Evolutionary conservation across 306 rosid species (phyloP), one percentile per base, ranked within the genome.

Genomic region (Cucurbita maxima): DNA sequence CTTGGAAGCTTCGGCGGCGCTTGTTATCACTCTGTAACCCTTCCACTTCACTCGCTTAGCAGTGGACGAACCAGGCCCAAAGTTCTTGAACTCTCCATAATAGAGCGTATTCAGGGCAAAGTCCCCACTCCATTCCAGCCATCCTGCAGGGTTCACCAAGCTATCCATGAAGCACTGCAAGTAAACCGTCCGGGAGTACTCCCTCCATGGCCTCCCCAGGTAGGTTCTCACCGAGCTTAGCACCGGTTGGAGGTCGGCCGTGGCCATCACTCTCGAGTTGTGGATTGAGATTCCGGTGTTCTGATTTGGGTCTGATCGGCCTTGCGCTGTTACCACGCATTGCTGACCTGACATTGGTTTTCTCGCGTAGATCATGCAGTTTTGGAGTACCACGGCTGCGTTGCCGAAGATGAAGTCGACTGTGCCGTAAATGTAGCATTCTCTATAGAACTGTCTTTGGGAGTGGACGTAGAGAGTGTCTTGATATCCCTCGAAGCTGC

Each of bases 401-500:
- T 78, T 78, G 6, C 81, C 81, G n/a, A 78, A 78, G 10, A 78
- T 78, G 68, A 78, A 78, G 22, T 78, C 81, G 1, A 72, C 69
- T 0, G 68, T 78, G 3, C 81, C 78, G 19, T 78, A 78, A 1
- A 78, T 73, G 66, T 78, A 37, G 20, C 81, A 78, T 34, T 73
- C 81, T n/a, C 59, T 43, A 7, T 62, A 72, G 37, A 78, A 78
- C 34, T 78, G 81, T 40, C 74, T 30, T 14, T 72, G 57, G 1
- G 78, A 72, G n/a, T 59, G 74, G 12, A 4, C 44, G 38, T 72
- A 78, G 45, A 78, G 69, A 5, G 81, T 78, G 70, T 78, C 81
- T 78, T 78, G 81, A 48, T 78, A 72, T 10, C 81, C 81, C n/a
- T 78, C 78, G 36, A 78, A 78, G 5, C 81, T 52, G 58, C 75